Conservation (phyloP, 1,284 basidiomycete genomes). For the Golubevia pallescens region DNA sequence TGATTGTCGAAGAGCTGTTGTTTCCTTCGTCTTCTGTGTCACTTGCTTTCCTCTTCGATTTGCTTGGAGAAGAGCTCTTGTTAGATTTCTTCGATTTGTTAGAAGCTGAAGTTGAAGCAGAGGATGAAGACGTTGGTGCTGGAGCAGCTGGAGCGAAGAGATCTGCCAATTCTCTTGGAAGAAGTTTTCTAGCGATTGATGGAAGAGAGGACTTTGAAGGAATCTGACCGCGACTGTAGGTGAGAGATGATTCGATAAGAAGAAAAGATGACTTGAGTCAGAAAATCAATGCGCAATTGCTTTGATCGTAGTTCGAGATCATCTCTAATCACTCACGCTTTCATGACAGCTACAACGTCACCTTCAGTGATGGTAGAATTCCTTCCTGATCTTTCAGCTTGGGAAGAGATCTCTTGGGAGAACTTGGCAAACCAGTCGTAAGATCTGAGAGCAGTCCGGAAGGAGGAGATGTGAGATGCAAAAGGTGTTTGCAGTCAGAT, state of each 20-base stretch:
- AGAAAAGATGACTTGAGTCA: not conserved
- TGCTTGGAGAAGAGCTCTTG: not conserved
- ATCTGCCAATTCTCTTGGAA: not conserved
- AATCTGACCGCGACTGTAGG: slow-evolving; percentile 1
- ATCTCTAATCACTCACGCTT: slow-evolving; percentile 4
- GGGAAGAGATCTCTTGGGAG: not conserved
- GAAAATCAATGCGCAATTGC: too few species aligned
- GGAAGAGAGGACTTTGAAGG: slow-evolving; percentile 2
- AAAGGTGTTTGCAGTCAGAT: too few species aligned
- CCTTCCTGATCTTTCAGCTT: not conserved
- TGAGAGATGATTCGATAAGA: not conserved
- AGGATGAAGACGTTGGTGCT: not conserved
- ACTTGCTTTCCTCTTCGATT: not conserved
- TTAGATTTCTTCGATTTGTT: slow-evolving; percentile 2
- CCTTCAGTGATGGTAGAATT: not conserved
- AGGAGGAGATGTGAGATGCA: too few species aligned
- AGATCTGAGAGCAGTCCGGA: not conserved
- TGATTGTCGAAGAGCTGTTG: not conserved
- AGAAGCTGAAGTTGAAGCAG: not conserved
- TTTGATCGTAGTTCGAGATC: too few species aligned
- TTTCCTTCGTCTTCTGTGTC: slow-evolving; percentile 1
- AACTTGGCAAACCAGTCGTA: slow-evolving; percentile 11
- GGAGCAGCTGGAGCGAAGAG: slow-evolving; percentile 1
- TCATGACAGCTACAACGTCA: slow-evolving; percentile 6
- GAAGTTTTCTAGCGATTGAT: not conserved